Base-by-base conservation (phyloP, 2,329 filamentous ascomycete species). In the Apiospora arundinis region DNA sequence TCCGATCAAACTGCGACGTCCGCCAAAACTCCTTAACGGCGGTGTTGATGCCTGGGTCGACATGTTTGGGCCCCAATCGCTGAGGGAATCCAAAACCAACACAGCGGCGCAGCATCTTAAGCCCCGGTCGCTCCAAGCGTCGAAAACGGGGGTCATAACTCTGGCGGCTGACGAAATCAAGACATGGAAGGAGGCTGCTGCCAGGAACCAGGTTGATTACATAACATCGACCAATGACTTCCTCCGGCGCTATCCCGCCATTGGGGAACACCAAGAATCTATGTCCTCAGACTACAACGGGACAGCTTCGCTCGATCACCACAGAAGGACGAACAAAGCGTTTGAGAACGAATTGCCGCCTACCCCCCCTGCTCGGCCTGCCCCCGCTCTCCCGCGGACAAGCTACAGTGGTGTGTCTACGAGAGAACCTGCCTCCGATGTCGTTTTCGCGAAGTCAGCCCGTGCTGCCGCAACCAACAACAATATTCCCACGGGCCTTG, bases 41-140 rank as follows among this genome's bases (percentile, higher is more conserved):
- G 96, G 96, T 0, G 81, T 99, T 14, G 90, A 95, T 75, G 93
- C 94, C 5, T 99, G 96, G 96, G 84, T 91, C 23, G 92, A 96
- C 76, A 82, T 96, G n/a, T 86, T 97, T 76, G 95, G 96, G 2
- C 83, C 85, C 16, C 87, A 91, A 69, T 91, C 92, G 0, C 83
- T 91, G 11, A 83, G 86, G 71, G 82, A 82, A 14, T 86, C 85
- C 21, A 69, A 74, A 71, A 78, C 74, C 7, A 69, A 72, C 63
- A 42, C 74, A 25, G 71, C 66, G n/a, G 65, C 49, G 18, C 44
- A 69, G 70, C 70, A 70, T 73, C 56, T 71, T 70, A 11, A 72
- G 69, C 37, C 67, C 67, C 42, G 72, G 69, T 60, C 72, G 70
- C 45, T 67, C 73, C 80, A 79, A 46, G 82, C 81, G 69, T 82